Evolutionary conservation across 2,329 filamentous ascomycete species (phyloP), one percentile per base, ranked within the genome.

Genomic region (Venturia effusa): DNA sequence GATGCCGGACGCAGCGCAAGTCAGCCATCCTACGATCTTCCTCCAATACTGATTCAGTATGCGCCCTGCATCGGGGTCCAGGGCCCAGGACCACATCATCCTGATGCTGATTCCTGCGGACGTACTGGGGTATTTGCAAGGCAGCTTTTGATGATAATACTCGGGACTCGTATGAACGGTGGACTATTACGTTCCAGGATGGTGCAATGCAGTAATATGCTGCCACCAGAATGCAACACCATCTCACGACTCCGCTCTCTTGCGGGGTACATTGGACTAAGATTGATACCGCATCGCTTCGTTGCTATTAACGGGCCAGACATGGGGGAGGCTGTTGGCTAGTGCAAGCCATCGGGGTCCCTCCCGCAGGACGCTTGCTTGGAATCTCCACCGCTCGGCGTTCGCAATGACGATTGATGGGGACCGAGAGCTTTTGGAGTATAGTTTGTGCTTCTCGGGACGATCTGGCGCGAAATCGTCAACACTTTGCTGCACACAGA

Each of bases 231-330:
- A 34, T n/a, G 51, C 51, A 19, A 34, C 51, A 34, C 51, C 51
- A 55, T 57, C 51, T 27, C 34, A 57, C 27, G 10, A 34, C 30
- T 57, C 51, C 51, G 30, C 51, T 30, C 11, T 57, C 34, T 57
- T 57, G 51, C 51, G 51, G 51, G 51, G 51, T 57, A 55, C 27
- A 51, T 15, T 19, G 34, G 51, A 34, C 51, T 57, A 57, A 55
- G 30, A n/a, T 57, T 57, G 34, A 1, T n/a, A 57, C 30, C 45
- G 45, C 22, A 13, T 24, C 22, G 45, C 22, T 5, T 39, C 15
- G 15, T 34, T 8, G 51, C 27, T 22, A 2, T 24, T 17, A 55
- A 15, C 24, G 19, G n/a, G 27, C 27, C 51, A 34, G n/a, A 57
- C 51, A 34, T 55, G 30, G 51, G 30, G 30, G 24, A 34, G 51